A percentile compares a stretch with the other conserved stretches of the same genome.
Evolutionary conservation across 495 filamentous ascomycete species (phyloP).

Genomic region (Baudoinia panamericana): DNA sequence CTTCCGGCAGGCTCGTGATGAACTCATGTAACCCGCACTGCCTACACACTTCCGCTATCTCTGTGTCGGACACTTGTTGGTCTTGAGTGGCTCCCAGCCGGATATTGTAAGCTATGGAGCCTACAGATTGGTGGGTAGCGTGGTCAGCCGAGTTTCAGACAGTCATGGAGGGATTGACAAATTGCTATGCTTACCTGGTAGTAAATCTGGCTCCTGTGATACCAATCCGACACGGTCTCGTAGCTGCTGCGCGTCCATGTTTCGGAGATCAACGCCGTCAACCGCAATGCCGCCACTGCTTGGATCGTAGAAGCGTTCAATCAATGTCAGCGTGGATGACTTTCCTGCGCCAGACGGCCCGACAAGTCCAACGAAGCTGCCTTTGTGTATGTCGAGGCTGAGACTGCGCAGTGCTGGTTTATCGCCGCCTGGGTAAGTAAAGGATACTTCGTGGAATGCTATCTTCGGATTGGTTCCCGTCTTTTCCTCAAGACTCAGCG

Average conservation of each 20-base stretch:
- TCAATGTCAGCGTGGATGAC: constrained; percentile 39
- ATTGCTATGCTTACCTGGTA: no score
- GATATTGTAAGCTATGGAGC: constrained; percentile 22
- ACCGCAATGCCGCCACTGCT: constrained; percentile 26
- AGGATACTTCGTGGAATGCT: constrained; percentile 41
- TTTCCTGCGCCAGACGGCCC: constrained; percentile 47
- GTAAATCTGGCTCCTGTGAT: constrained; percentile 23
- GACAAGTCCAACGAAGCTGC: constrained; percentile 40
- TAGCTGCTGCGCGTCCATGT: constrained; percentile 2
- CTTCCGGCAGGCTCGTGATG: constrained; percentile 30
- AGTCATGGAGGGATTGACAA: no score
- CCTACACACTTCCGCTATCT: constrained; percentile 17
- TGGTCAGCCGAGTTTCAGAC: no score
- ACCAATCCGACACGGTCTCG: constrained; percentile 17
- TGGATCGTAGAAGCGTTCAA: constrained; percentile 44
- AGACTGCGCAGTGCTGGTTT: constrained; percentile 33
- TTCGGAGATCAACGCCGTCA: constrained; percentile 25
- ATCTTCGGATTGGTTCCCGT: constrained; percentile 21
- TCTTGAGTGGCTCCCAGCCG: constrained; percentile 14
- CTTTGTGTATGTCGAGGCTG: constrained; percentile 30
- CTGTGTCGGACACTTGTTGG: constrained; percentile 6
- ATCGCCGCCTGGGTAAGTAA: constrained; percentile 40
- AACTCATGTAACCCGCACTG: constrained; percentile 27
- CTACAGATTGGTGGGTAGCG: no score
- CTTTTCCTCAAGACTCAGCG: neutral